These are phyloP conservation scores for Pyrrhoderma noxium DNA, from an alignment of 1,284 basidiomycete genomes.

Conservation along the genomic window DNA sequence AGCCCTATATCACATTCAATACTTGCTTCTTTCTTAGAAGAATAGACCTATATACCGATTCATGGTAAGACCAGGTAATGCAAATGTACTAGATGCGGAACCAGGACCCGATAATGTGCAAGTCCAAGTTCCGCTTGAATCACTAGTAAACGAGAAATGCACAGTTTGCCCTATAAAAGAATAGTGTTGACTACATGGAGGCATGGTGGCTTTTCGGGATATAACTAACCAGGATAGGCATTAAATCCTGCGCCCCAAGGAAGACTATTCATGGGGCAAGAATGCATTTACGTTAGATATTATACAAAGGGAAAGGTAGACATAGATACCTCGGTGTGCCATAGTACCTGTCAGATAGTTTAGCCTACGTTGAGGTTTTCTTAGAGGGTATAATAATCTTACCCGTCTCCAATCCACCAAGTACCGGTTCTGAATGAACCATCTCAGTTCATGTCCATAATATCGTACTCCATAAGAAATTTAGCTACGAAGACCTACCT, in stretches of 20 bases:
- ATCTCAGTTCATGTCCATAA: not conserved
- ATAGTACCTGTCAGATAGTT: constrained; percentile 12
- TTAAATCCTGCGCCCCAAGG: constrained; percentile 21
- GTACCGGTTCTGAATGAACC: constrained; percentile 2
- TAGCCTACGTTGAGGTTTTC: not conserved
- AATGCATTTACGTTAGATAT: not conserved
- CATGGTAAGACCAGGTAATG: constrained; percentile 19
- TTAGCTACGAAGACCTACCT: constrained; percentile 10
- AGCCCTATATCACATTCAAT: constrained; percentile 7
- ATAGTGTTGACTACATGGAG: not conserved
- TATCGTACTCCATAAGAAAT: not conserved
- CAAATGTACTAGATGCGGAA: constrained; percentile 17
- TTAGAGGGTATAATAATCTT: no score
- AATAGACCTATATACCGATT: constrained; percentile 11
- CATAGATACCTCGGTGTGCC: constrained; percentile 13
- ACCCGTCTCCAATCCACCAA: constrained; percentile 20
- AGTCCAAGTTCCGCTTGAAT: constrained; percentile 19
- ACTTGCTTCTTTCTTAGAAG: not conserved
- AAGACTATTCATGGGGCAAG: constrained; percentile 7
- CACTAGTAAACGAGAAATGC: constrained; percentile 19
- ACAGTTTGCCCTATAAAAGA: constrained; percentile 16
- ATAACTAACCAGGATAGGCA: constrained; percentile 17
- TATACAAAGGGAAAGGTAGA: not conserved
- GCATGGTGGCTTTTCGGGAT: not conserved
- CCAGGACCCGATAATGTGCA: constrained; percentile 19